Base-by-base conservation (phyloP, 345 rosid genomes). In the Arabis hirsuta region DNA sequence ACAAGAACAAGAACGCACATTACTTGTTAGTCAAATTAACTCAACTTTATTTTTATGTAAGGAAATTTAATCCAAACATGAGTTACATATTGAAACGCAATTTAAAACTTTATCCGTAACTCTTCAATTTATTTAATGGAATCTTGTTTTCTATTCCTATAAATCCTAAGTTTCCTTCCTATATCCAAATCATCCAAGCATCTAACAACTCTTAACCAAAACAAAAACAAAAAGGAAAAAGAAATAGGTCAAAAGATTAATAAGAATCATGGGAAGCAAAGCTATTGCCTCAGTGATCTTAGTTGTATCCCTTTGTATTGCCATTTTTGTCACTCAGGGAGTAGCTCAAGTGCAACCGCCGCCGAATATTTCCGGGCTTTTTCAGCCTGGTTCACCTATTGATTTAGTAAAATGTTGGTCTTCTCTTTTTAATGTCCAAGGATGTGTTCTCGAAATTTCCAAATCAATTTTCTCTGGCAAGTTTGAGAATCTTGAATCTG, bases 381-480 rank as follows among this genome's bases (percentile, higher is more conserved):
- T 50, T 7, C 66, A 20, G 10, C 53, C 34, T 2, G 61, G 71
- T 39, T 22, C 24, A 48, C 61, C 61, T 10, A 14, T 52, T 38
- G 72, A 67, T 67, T 22, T 42, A 4, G 20, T 41, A 0, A 52
- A 67, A 38, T 67, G 72, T 67, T 67, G 72, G 72, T 34, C 72
- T 8, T 12, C 72, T 53, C 50, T 67, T 0, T 36, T 51, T 7
- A 22, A 65, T 39, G 24, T 67, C 4, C 48, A 51, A 67, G 61
- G 72, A 10, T 67, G 72, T 53, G 45, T 39, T 6, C 24, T 67
- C 1, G 50, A 67, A 54, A 67, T 67, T 50, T 39, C 57, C 4
- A 53, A n/a, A 26, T 51, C 72, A 3, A 41, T 67, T 24, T 67
- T 67, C 42, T 48, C 46, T 7, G 57, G 32, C 2, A 51, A 65